phyloP scores from a whole-genome alignment of 495 filamentous ascomycete genomes.

The Gamarada debralockiae region DNA sequence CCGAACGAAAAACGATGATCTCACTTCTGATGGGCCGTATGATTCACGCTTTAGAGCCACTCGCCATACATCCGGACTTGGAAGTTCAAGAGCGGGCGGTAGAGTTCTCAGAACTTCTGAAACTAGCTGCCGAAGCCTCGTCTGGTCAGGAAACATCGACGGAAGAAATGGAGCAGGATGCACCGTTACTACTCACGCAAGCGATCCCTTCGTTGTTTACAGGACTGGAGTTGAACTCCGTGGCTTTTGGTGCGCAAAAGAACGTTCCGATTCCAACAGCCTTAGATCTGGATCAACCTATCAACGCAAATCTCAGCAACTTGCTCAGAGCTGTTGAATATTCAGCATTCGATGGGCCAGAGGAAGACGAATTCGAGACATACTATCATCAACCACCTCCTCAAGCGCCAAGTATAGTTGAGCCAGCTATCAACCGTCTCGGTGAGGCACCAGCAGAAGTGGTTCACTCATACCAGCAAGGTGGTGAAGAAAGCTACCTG shows the following conservation, averaged over 20 bases:
- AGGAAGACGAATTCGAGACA: slow-evolving; percentile 59
- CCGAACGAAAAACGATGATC: slow-evolving; percentile 61
- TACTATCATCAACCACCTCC: slow-evolving; percentile 51
- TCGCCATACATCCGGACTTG: slow-evolving; percentile 75
- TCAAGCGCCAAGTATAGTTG: slow-evolving; percentile 32
- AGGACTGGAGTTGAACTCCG: slow-evolving; percentile 86
- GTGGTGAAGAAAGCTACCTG: slow-evolving; percentile 51
- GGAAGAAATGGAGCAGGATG: slow-evolving; percentile 40
- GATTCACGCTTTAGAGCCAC: slow-evolving; percentile 72
- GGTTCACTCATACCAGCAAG: slow-evolving; percentile 60
- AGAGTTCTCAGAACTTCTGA: slow-evolving; percentile 85
- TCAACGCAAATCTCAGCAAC: slow-evolving; percentile 66
- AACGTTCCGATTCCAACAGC: slow-evolving; percentile 78
- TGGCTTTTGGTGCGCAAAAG: slow-evolving; percentile 74
- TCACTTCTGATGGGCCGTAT: slow-evolving; percentile 74
- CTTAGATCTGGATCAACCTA: slow-evolving; percentile 72
- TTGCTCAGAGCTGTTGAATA: slow-evolving; percentile 59
- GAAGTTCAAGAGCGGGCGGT: slow-evolving; percentile 97
- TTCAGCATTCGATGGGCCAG: slow-evolving; percentile 44
- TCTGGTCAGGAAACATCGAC: slow-evolving; percentile 54
- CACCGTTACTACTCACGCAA: slow-evolving; percentile 79
- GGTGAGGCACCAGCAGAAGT: slow-evolving; percentile 37
- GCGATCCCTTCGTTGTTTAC: slow-evolving; percentile 83
- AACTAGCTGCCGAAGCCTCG: slow-evolving; percentile 76
- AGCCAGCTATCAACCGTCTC: slow-evolving; percentile 50